Conservation (phyloP, 768 basidiomycete genomes). For the Mycena indigotica region DNA sequence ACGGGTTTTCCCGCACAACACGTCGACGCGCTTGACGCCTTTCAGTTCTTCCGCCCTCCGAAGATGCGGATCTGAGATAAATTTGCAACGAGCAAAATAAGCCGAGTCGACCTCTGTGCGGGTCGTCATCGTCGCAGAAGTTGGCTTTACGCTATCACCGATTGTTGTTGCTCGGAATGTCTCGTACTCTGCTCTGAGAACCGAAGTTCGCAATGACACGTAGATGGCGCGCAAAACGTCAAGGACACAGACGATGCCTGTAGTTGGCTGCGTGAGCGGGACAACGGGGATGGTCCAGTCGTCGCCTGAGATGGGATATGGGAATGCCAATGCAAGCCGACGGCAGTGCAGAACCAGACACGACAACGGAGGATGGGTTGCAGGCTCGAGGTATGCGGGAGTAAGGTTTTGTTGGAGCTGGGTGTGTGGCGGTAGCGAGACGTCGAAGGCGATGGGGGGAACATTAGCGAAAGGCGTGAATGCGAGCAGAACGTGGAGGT, state of each 20-base stretch:
- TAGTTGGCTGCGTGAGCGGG: not conserved
- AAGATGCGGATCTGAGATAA: not conserved
- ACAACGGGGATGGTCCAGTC: constrained; percentile 4
- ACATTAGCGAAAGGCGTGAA: constrained; percentile 10
- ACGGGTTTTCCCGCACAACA: constrained; percentile 10
- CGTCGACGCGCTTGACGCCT: constrained; percentile 21
- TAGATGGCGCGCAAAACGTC: constrained; percentile 19
- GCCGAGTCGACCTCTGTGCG: constrained; percentile 9
- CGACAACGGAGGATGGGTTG: constrained; percentile 14
- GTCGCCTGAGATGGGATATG: not conserved
- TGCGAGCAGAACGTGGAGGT: constrained; percentile 43
- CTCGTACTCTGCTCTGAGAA: constrained; percentile 15
- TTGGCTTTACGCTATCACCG: not conserved
- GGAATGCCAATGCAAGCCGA: constrained; percentile 6
- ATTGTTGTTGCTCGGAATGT: not conserved
- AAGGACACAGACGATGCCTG: constrained; percentile 14
- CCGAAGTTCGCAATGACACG: constrained; percentile 6
- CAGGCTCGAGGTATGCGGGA: constrained; percentile 14
- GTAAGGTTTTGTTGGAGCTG: constrained; percentile 6
- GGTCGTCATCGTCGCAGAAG: not conserved
- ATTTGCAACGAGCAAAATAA: constrained; percentile 12
- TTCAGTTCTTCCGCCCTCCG: constrained; percentile 11
- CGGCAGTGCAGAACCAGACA: constrained; percentile 14
- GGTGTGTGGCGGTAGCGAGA: constrained; percentile 11
- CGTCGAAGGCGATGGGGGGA: constrained; percentile 12